Evolutionary conservation across 164 flowering plant species (phyloP).

Genomic region (Dillenia turbinata): DNA sequence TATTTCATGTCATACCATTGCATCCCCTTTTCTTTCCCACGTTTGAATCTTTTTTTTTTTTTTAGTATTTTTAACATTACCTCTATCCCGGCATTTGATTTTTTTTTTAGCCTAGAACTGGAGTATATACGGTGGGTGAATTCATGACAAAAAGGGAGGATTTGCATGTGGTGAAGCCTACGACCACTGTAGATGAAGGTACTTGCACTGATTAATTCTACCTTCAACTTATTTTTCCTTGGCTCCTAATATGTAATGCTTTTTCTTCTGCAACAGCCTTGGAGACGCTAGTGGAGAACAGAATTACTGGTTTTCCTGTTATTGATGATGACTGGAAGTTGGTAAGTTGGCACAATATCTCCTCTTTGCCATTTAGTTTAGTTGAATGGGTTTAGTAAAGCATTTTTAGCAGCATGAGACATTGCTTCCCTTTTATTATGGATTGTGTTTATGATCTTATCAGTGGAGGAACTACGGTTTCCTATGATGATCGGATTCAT

Average conservation of each 20-base stretch:
- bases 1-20: no score
- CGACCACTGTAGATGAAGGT: slow-evolving; percentile 94
- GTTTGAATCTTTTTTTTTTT: no score
- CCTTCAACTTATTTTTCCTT: neutral
- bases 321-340: slow-evolving; percentile 89
- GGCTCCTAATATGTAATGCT: slow-evolving; percentile 9
- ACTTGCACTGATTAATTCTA: neutral
- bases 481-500: no score
- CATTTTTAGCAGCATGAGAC: no score
- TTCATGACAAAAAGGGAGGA: slow-evolving; percentile 86
- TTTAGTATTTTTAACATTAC: no score
- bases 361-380: no score
- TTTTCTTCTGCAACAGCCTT: slow-evolving; percentile 48
- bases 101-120: slow-evolving; percentile 50
- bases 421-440: no score
- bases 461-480: no score
- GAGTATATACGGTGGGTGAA: slow-evolving; percentile 81
- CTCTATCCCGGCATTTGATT: no score
- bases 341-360: slow-evolving; percentile 30
- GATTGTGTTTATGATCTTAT: no score
- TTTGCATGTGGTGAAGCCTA: slow-evolving; percentile 72
- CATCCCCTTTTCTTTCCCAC: no score
- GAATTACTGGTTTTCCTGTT: slow-evolving; percentile 96
- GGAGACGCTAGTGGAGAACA: slow-evolving; percentile 72
- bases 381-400: no score